Evolutionary conservation across 495 filamentous ascomycete species (phyloP).

Genomic region (Hypomontagnella monticulosa): DNA sequence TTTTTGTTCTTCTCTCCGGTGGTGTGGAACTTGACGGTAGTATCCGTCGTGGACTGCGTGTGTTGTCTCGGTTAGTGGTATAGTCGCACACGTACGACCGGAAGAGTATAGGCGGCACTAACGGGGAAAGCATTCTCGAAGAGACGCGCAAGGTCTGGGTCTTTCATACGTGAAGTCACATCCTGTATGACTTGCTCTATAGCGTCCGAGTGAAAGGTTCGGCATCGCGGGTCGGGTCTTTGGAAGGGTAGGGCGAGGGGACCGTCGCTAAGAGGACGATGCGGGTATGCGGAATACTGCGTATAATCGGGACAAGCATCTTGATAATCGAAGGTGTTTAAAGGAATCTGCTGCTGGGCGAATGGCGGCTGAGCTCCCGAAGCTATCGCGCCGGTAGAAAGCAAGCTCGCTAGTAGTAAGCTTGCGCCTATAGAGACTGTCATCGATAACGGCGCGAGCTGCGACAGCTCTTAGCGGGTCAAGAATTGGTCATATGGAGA

Average conservation of each 20-base stretch:
- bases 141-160: slow-evolving; percentile 88
- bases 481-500: slow-evolving; percentile 28
- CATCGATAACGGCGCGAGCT: slow-evolving; percentile 28
- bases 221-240: slow-evolving; percentile 79
- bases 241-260: slow-evolving; percentile 88
- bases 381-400: slow-evolving; percentile 7
- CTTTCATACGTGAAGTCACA: slow-evolving; percentile 78
- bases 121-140: slow-evolving; percentile 96
- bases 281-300: slow-evolving; percentile 58
- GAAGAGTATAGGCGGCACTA: slow-evolving; percentile 24
- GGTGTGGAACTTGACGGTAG: slow-evolving; percentile 75
- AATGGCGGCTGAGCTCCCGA: slow-evolving; percentile 27
- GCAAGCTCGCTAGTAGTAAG: slow-evolving; percentile 36
- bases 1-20: slow-evolving; percentile 51
- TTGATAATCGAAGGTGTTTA: slow-evolving; percentile 39
- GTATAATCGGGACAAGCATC: slow-evolving; percentile 65
- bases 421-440: slow-evolving; percentile 24
- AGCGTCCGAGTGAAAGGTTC: slow-evolving; percentile 84
- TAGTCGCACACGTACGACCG: slow-evolving; percentile 21
- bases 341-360: slow-evolving; percentile 41
- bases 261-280: slow-evolving; percentile 80
- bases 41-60: slow-evolving; percentile 81
- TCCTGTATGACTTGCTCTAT: slow-evolving; percentile 90
- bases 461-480: slow-evolving; percentile 22
- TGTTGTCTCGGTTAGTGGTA: slow-evolving; percentile 28